phyloP scores from a whole-genome alignment of 2,329 filamentous ascomycete genomes.

The Arachnopeziza araneosa region DNA sequence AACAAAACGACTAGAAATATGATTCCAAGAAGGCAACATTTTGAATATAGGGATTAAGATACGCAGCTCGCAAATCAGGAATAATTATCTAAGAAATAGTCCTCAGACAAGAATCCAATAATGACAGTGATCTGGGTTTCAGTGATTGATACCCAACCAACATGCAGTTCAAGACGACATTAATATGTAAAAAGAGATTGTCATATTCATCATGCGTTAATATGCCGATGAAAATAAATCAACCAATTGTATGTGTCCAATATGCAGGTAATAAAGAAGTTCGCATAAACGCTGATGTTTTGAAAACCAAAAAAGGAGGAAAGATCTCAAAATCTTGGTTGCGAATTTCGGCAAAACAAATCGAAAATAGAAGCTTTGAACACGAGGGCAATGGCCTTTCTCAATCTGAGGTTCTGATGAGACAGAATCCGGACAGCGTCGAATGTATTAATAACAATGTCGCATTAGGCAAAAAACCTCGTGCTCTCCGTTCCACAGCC shows the following conservation, averaged over 20 bases:
- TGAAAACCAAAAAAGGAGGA: background rate
- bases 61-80: too few species aligned
- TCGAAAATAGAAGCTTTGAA: background rate
- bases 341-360: background rate
- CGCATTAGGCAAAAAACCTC: background rate
- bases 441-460: background rate
- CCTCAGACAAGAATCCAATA: too few species aligned
- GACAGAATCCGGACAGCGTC: background rate
- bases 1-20: too few species aligned
- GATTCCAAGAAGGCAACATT: too few species aligned
- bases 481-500: background rate
- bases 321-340: background rate
- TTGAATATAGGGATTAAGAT: too few species aligned
- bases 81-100: too few species aligned
- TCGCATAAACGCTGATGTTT: background rate
- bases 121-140: too few species aligned
- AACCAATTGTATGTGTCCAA: background rate
- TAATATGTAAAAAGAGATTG: too few species aligned
- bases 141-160: too few species aligned
- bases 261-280: background rate
- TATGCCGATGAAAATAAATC: too few species aligned
- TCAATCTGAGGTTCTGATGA: background rate
- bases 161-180: too few species aligned
- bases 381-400: background rate
- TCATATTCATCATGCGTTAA: too few species aligned